These are phyloP conservation scores for Xylariaceae sp. DNA, from an alignment of 2,329 filamentous ascomycete species.

Conservation along the genomic window DNA sequence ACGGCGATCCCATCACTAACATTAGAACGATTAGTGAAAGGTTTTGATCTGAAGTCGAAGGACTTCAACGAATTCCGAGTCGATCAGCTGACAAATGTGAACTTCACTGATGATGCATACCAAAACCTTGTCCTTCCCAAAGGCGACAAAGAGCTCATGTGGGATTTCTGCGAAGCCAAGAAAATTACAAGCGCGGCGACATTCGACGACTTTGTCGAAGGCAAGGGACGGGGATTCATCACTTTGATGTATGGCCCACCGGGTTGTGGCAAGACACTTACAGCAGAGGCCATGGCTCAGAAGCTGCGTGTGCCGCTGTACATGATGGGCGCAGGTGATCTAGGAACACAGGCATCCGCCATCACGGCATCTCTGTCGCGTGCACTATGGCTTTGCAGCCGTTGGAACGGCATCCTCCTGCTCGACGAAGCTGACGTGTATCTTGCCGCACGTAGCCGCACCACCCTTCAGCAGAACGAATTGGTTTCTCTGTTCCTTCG, in stretches of 20 bases:
- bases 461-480: conserved; percentile 37
- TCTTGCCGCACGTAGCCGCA: conserved; percentile 31
- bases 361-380: conserved; percentile 33
- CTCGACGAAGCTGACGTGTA: conserved; percentile 44
- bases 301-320: conserved; percentile 36
- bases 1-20: no score
- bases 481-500: conserved; percentile 31
- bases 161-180: conserved; percentile 37
- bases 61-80: conserved; percentile 28
- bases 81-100: conserved; percentile 26
- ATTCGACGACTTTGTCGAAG: conserved; percentile 34
- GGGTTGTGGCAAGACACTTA: conserved; percentile 38
- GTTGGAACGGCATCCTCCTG: conserved; percentile 42
- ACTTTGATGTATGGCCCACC: conserved; percentile 35
- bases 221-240: conserved; percentile 34
- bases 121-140: conserved; percentile 35
- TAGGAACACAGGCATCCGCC: conserved; percentile 32
- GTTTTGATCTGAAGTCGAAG: conserved; percentile 36
- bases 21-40: conserved; percentile 20
- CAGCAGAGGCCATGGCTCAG: conserved; percentile 38
- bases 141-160: conserved; percentile 36
- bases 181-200: conserved; percentile 17
- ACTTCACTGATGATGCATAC: conserved; percentile 36
- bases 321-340: conserved; percentile 36
- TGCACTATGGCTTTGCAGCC: conserved; percentile 33